Percentiles rank a stretch among this genome's conserved stretches.
These are phyloP conservation scores for Cryptomeria japonica DNA, from an alignment of 75 land plant species.

Conservation along the genomic window DNA sequence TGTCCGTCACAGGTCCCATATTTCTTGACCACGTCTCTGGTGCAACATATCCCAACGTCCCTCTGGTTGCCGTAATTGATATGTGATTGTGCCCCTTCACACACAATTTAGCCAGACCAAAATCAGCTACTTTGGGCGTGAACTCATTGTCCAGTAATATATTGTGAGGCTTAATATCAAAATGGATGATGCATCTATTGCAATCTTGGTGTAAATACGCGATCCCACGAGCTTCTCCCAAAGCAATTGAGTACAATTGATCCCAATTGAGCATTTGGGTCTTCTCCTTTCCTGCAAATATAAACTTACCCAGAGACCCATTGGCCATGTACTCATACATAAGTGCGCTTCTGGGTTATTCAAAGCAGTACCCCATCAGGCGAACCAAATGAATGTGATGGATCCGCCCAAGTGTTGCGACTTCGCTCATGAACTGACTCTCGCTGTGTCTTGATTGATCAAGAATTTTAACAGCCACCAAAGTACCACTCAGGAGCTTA, in stretches of 20 bases:
- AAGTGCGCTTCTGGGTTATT: conserved; percentile 25
- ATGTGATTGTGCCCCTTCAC: conserved; percentile 8
- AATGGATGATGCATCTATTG: conserved; percentile 47
- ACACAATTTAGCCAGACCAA: conserved; percentile 35
- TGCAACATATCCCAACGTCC: background rate
- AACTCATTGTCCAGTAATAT: conserved; percentile 49
- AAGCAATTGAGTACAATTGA: conserved; percentile 37
- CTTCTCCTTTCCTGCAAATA: background rate
- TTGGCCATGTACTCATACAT: conserved; percentile 46
- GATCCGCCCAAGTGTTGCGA: conserved; percentile 11
- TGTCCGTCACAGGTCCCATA: background rate
- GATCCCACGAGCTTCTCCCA: conserved; percentile 55
- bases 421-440: conserved; percentile 17
- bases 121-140: conserved; percentile 60
- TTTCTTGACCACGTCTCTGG: background rate
- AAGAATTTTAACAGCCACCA: conserved; percentile 34
- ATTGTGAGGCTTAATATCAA: conserved; percentile 64
- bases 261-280: conserved; percentile 28
- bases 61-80: background rate
- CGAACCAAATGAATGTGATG: conserved; percentile 22
- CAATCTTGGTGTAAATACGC: conserved; percentile 59
- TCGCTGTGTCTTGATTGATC: conserved; percentile 13
- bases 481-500: conserved; percentile 12
- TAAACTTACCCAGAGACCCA: conserved; percentile 27
- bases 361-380: conserved; percentile 22